phyloP scores from a whole-genome alignment of 768 basidiomycete genomes.

The Rhizopogon sp. region DNA sequence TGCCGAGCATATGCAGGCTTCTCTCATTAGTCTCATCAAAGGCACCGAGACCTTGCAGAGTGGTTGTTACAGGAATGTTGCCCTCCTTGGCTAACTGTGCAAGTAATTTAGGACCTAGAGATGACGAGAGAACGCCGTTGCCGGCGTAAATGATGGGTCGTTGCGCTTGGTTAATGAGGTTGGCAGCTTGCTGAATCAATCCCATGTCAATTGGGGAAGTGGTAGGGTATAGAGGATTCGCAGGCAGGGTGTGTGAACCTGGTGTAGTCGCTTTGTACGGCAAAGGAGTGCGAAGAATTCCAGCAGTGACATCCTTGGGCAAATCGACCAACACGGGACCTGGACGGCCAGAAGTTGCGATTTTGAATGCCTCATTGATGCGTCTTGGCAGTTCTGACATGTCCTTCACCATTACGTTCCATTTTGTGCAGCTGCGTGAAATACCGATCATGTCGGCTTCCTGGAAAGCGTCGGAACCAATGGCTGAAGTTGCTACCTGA shows the following conservation, averaged over 20 bases:
- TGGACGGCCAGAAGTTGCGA: conserved; percentile 93
- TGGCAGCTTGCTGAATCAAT: conserved; percentile 79
- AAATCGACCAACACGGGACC: conserved; percentile 98
- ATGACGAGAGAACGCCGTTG: conserved; percentile 79
- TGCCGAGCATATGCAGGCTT: conserved; percentile 95
- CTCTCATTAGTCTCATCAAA: conserved; percentile 88
- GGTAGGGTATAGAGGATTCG: conserved; percentile 60
- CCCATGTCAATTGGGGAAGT: conserved; percentile 57
- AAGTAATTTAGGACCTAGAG: conserved; percentile 79
- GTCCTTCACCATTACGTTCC: conserved; percentile 99
- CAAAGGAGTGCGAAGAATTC: conserved; percentile 79
- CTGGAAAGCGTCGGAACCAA: conserved; percentile 99
- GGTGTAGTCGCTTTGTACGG: conserved; percentile 85
- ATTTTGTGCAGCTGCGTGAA: conserved; percentile 95
- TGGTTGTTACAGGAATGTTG: conserved; percentile 97
- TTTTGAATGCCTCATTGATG: conserved; percentile 99
- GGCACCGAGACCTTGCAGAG: conserved; percentile 91
- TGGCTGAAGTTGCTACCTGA: conserved; percentile 98
- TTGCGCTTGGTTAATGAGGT: conserved; percentile 87
- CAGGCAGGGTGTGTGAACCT: conserved; percentile 70
- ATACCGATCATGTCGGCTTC: conserved; percentile 98
- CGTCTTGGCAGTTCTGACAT: conserved; percentile 90
- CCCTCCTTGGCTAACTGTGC: conserved; percentile 73
- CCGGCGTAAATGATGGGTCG: conserved; percentile 92
- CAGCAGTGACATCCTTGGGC: conserved; percentile 98